Base-by-base conservation (phyloP, 2,329 filamentous ascomycete genomes). In the Beauveria rudraprayagi region DNA sequence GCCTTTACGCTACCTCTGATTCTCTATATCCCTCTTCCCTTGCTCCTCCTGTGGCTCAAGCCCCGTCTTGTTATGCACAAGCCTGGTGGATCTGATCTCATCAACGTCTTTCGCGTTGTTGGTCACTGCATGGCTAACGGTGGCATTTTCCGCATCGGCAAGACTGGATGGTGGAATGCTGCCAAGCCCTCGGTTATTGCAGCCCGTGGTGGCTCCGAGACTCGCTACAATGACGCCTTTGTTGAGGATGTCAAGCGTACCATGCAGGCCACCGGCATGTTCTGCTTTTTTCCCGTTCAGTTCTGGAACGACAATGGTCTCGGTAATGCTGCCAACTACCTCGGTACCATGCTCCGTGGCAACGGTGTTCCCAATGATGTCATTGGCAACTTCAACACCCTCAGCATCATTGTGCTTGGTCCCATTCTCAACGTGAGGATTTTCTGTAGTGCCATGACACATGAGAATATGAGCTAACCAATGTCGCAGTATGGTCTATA, bases 41-140 rank as follows among this genome's bases (percentile, higher is more conserved):
- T 81, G 0, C 75, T 89, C 8, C 77, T 89, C 47, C 76, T 79
- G 64, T 67, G 77, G 61, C 83, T 83, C 69, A 80, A 81, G 63
- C 83, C 84, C 55, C 78, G 76, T 10, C 87, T 89, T 65, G 71
- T 81, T 60, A 74, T 77, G 28, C 77, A 76, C 58, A 80, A 81
- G 8, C 87, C 88, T 0, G 80, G 79, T 43, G 88, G 87, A n/a
- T 89, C 85, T 0, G 85, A 89, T 22, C 74, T 89, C 41, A 75
- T 77, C 44, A 83, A 85, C 55, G 82, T 86, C 10, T 69, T 85
- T 64, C 82, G 81, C 56, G 78, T 88, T 50, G 77, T 81, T 61
- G 67, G 70, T 1, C 71, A 83, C 52, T 83, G 83, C 0, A 77
- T 83, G 70, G 84, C 84, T 70, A 80, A 63, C 43, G 74, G 70